phyloP scores from a whole-genome alignment of 441 rosid genomes.

The Adansonia grandidieri region DNA sequence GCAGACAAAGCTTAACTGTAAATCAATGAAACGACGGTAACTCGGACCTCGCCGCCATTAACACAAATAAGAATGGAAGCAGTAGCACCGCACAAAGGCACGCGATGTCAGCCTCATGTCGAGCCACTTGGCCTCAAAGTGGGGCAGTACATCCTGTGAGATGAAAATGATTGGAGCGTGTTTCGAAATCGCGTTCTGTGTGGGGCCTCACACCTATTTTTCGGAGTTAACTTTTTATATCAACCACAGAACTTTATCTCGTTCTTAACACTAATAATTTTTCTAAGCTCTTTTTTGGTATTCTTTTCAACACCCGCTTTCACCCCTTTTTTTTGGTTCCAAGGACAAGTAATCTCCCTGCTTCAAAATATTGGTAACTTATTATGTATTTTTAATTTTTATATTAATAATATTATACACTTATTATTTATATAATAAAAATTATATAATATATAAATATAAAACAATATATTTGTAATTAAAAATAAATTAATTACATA shows the following conservation, averaged over 20 bases:
- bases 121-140: not conserved
- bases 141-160: not conserved
- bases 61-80: not conserved
- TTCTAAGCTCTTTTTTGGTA: not conserved
- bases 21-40: not conserved
- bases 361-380: no score
- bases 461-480: no score
- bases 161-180: slow-evolving; percentile 20
- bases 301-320: not conserved
- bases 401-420: no score
- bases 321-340: no score
- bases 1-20: not conserved
- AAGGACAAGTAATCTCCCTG: no score
- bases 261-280: not conserved
- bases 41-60: slow-evolving; percentile 13
- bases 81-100: not conserved
- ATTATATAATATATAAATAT: no score
- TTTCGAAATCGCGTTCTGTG: not conserved
- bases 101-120: not conserved
- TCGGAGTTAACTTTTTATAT: not conserved
- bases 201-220: not conserved
- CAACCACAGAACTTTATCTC: not conserved
- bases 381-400: no score
- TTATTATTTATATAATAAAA: no score
- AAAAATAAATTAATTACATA: no score